Base-by-base conservation (phyloP, 2,329 filamentous ascomycete species). In the Davidsoniella virescens region DNA sequence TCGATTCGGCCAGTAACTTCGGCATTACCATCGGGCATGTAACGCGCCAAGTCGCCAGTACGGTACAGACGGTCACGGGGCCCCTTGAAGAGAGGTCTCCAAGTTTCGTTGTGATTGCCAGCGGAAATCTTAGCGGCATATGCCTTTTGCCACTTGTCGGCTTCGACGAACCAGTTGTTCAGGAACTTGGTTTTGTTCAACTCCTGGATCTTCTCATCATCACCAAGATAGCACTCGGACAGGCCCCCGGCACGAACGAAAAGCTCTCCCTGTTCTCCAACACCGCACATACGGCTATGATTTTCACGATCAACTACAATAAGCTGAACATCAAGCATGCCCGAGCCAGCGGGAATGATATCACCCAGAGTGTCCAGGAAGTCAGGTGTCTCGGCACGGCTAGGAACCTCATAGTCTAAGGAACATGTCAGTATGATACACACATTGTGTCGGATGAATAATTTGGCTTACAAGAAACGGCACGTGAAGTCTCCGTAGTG, bases 311-410 rank as follows among this genome's bases (percentile, higher is more conserved):
- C 75, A 14, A 95, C 84, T 2, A 95, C 82, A 1, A 95, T 70
- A 33, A 95, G 70, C 62, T 95, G 88, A 1, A 95, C 88, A 58
- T 94, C 78, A 57, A 84, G 66, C 81, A 95, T 96, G 18, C 90
- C 88, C 61, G 73, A 75, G 9, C 88, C 88, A 17, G 82, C 87
- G 3, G 88, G 87, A 44, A 95, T 80, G 20, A 82, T 80, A 57
- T 94, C 84, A 10, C 60, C 61, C 2, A 75, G 57, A 18, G 50
- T 51, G n/a, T 74, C 69, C 2, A 75, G 58, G 14, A 56, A 59
- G 3, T 60, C 56, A 1, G 84, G 75, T 50, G 87, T 75, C 53
- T 78, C 71, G 9, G 70, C 73, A 25, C 70, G 67, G 59, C 76
- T 82, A 1, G 80, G 80, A 14, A 94, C 78, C 59, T 90, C 77